phyloP scores from a whole-genome alignment of 2,329 filamentous ascomycete species.

The Penicillium glabrum region DNA sequence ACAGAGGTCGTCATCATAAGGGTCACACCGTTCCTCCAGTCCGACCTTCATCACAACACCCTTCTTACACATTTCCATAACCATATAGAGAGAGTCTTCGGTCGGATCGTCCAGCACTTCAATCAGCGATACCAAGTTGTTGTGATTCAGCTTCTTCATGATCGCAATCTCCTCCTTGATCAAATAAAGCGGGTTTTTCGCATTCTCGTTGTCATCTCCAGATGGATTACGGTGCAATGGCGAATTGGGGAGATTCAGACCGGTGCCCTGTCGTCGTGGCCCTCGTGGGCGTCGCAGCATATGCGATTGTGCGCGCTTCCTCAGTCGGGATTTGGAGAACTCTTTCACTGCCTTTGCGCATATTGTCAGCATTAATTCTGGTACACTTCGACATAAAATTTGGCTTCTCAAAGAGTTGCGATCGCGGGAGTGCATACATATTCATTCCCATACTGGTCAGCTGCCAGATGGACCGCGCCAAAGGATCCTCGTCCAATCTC shows the following conservation, averaged over 20 bases:
- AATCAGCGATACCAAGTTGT: slow-evolving; percentile 87
- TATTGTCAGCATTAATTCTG: neutral
- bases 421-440: slow-evolving; percentile 61
- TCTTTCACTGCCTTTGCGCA: slow-evolving; percentile 76
- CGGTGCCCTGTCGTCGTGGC: slow-evolving; percentile 54
- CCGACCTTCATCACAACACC: slow-evolving; percentile 96
- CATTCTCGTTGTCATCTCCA: slow-evolving; percentile 50
- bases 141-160: slow-evolving; percentile 97
- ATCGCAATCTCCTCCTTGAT: slow-evolving; percentile 97
- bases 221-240: slow-evolving; percentile 62
- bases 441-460: slow-evolving; percentile 88
- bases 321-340: slow-evolving; percentile 88
- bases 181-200: slow-evolving; percentile 74
- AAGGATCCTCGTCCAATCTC: slow-evolving; percentile 98
- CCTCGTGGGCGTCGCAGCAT: slow-evolving; percentile 68
- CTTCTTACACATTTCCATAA: slow-evolving; percentile 98
- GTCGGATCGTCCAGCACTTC: slow-evolving; percentile 95
- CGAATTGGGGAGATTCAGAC: slow-evolving; percentile 65
- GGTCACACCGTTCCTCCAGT: slow-evolving; percentile 76
- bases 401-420: neutral
- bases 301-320: slow-evolving; percentile 87
- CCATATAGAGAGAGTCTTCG: slow-evolving; percentile 97
- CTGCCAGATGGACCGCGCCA: slow-evolving; percentile 85
- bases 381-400: neutral
- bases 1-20: slow-evolving; percentile 79